A percentile compares a stretch with the other conserved stretches of the same genome.
Evolutionary conservation across 305 asterid genomes (phyloP).

Genomic region (Coffea humblotiana): DNA sequence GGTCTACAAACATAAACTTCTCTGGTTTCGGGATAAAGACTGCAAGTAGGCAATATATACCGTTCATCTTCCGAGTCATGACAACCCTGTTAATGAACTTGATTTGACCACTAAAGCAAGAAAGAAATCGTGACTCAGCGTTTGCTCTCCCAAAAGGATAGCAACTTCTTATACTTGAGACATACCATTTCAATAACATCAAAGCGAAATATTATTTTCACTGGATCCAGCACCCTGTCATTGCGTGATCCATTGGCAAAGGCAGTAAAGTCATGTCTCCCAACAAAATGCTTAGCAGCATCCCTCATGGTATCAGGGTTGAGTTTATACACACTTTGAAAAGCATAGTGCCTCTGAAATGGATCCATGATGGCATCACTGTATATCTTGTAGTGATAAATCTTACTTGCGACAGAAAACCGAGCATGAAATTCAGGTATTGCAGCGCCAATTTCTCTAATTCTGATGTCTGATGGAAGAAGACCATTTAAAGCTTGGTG

Average conservation of each 20-base stretch:
- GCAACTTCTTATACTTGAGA: conserved; percentile 6
- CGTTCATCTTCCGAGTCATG: neutral
- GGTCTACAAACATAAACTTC: neutral
- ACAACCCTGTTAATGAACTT: neutral
- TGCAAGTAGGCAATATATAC: neutral
- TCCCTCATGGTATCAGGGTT: conserved; percentile 62
- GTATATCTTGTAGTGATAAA: conserved; percentile 67
- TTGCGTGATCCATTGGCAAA: conserved; percentile 74
- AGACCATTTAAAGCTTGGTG: conserved; percentile 78
- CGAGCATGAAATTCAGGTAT: conserved; percentile 85
- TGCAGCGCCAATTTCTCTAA: conserved; percentile 72
- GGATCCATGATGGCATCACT: conserved; percentile 78
- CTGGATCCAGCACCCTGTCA: conserved; percentile 62
- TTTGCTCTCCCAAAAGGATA: conserved; percentile 2
- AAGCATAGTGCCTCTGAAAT: conserved; percentile 67
- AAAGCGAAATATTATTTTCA: conserved; percentile 64
- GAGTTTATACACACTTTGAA: conserved; percentile 66
- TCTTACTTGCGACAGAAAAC: conserved; percentile 79
- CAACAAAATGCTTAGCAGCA: conserved; percentile 73
- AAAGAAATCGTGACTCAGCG: neutral
- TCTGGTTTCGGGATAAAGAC: neutral
- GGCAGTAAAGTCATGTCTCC: conserved; percentile 81
- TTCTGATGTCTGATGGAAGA: conserved; percentile 77
- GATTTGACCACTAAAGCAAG: neutral
- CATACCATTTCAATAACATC: conserved; percentile 74